A percentile compares a stretch with the other conserved stretches of the same genome.
These are phyloP conservation scores for Diplocarpon rosae DNA, from an alignment of 2,329 filamentous ascomycete genomes.

Conservation along the genomic window DNA sequence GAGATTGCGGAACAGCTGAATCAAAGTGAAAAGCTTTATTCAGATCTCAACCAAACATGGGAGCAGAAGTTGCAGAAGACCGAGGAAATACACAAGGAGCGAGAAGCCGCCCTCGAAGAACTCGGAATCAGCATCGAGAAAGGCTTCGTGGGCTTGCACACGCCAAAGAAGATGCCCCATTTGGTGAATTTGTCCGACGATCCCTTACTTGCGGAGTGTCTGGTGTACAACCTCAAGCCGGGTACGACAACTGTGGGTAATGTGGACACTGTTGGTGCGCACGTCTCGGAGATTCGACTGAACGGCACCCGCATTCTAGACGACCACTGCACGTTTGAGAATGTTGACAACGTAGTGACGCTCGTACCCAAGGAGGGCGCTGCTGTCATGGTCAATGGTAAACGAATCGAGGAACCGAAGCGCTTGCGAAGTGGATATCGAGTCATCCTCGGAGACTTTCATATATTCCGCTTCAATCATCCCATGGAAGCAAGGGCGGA, in stretches of 20 bases:
- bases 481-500: slow-evolving; percentile 92
- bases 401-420: slow-evolving; percentile 76
- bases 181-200: slow-evolving; percentile 95
- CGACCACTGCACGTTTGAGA: slow-evolving; percentile 91
- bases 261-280: slow-evolving; percentile 59
- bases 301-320: slow-evolving; percentile 89
- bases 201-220: slow-evolving; percentile 84
- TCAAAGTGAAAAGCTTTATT: slow-evolving; percentile 92
- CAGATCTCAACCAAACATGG: slow-evolving; percentile 97
- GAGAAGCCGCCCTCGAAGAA: slow-evolving; percentile 89
- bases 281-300: slow-evolving; percentile 74
- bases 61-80: slow-evolving; percentile 93
- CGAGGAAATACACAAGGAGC: slow-evolving; percentile 94
- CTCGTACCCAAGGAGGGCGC: slow-evolving; percentile 83
- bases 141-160: slow-evolving; percentile 88
- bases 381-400: slow-evolving; percentile 94
- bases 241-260: slow-evolving; percentile 91
- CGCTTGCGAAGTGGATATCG: slow-evolving; percentile 85
- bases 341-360: slow-evolving; percentile 85
- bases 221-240: slow-evolving; percentile 96
- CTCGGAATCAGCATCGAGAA: slow-evolving; percentile 98
- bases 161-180: slow-evolving; percentile 98
- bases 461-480: slow-evolving; percentile 98
- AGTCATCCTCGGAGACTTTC: slow-evolving; percentile 93
- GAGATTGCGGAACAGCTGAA: slow-evolving; percentile 95